Evolutionary conservation across 2,329 filamentous ascomycete genomes (phyloP).

Genomic region (Cephalotrichum gorgonifer): DNA sequence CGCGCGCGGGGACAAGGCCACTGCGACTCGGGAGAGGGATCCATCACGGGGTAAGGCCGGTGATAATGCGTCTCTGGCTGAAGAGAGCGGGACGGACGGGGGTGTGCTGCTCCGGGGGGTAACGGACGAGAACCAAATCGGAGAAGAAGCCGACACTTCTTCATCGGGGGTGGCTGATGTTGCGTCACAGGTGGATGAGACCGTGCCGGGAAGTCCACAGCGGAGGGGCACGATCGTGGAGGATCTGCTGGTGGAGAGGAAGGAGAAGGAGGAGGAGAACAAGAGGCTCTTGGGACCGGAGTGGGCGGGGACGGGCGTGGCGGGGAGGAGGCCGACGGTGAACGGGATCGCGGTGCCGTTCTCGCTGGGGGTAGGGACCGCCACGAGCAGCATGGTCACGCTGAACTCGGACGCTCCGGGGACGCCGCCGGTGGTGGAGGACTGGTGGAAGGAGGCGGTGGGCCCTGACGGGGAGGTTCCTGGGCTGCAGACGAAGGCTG

Average conservation of each 20-base stretch:
- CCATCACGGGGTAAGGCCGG: background rate
- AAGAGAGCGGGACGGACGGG: conserved; percentile 18
- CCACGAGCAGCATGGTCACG: conserved; percentile 62
- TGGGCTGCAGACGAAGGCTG: too few species aligned
- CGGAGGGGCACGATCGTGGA: conserved; percentile 27
- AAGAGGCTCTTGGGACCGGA: conserved; percentile 15
- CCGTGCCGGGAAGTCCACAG: background rate
- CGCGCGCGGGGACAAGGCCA: conserved; percentile 33
- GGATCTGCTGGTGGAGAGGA: conserved; percentile 30
- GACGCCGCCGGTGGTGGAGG: background rate
- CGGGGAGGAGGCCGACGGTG: conserved; percentile 54
- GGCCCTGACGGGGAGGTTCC: background rate
- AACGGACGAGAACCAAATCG: conserved; percentile 39
- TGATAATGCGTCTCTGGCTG: background rate
- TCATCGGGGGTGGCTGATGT: background rate
- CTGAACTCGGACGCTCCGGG: conserved; percentile 29
- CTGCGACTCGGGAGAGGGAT: background rate
- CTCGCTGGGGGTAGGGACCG: conserved; percentile 51
- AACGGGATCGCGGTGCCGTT: conserved; percentile 66
- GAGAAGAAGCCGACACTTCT: conserved; percentile 14
- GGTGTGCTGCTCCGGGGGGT: conserved; percentile 36
- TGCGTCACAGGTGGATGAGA: background rate
- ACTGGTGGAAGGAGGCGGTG: background rate
- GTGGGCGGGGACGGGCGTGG: conserved; percentile 37
- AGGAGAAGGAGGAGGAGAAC: conserved; percentile 21